Evolutionary conservation across 345 rosid species (phyloP).

Genomic region (Ceriops zippeliana): DNA sequence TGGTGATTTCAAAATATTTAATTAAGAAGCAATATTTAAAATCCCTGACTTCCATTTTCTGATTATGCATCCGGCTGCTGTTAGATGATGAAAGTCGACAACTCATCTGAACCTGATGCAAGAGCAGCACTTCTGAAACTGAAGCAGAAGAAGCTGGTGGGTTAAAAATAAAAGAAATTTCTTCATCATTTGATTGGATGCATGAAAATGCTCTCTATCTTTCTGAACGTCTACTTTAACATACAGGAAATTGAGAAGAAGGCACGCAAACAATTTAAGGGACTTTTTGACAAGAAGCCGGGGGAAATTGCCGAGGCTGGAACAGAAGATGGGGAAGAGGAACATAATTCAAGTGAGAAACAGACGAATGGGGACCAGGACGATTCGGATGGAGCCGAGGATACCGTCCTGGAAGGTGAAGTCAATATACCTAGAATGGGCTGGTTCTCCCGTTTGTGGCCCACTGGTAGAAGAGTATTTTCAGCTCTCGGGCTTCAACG

Average conservation of each 20-base stretch:
- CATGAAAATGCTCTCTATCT: neutral
- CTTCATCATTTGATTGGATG: neutral
- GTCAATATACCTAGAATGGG: slow-evolving; percentile 29
- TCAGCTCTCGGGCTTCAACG: slow-evolving; percentile 42
- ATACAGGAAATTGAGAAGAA: slow-evolving; percentile 68
- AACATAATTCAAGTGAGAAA: slow-evolving; percentile 15
- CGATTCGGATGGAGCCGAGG: slow-evolving; percentile 24
- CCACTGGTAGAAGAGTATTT: slow-evolving; percentile 36
- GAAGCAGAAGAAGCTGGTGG: slow-evolving; percentile 78
- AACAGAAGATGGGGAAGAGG: slow-evolving; percentile 22
- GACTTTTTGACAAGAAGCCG: slow-evolving; percentile 91
- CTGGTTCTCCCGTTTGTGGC: slow-evolving; percentile 51
- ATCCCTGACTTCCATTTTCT: slow-evolving; percentile 8
- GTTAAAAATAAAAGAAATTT: slow-evolving; percentile 7
- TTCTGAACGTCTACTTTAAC: slow-evolving; percentile 1
- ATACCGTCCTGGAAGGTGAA: slow-evolving; percentile 23
- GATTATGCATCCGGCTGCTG: slow-evolving; percentile 10
- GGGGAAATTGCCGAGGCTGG: slow-evolving; percentile 58
- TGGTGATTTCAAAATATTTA: slow-evolving; percentile 33
- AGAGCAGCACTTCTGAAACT: slow-evolving; percentile 69
- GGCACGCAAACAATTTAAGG: slow-evolving; percentile 85
- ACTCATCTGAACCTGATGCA: slow-evolving; percentile 60
- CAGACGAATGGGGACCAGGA: slow-evolving; percentile 11
- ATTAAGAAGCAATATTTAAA: neutral
- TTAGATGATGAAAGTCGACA: slow-evolving; percentile 59